Evolutionary conservation across 169 alveolate genomes (phyloP), one percentile per base, ranked within the genome.

Genomic region (Ichthyophthirius multifiliis): DNA sequence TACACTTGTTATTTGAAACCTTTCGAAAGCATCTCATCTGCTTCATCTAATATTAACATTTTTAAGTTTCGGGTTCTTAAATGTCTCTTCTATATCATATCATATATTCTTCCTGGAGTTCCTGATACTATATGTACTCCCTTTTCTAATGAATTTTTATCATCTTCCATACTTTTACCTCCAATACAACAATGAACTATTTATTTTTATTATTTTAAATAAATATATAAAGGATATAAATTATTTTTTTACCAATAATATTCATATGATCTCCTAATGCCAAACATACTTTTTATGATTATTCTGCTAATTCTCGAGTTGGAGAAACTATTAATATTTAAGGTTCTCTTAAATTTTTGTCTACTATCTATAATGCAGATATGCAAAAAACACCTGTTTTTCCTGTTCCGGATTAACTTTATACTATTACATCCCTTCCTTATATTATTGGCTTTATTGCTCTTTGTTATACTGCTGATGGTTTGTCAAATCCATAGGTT

Each of bases 401-500:
- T 23, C 99, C 99, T 43, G 99, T 99, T 18, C 96, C 99, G 39
- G 99, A 92, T 86, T 98, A 98, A 55, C 98, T 92, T 89, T 98
- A 99, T 16, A 98, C 98, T 35, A 99, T 97, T 37, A 98, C 98
- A 89, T 99, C 99, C 65, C 99, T 93, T 16, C 99, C 99, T 82
- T 96, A 90, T 64, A 96, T 87, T 45, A 99, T 97, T 18, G 99
- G 99, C 46, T 97, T 94, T 76, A 99, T 98, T 43, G 99, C 99
- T 76, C 99, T 96, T 88, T 97, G 98, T 95, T 99, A 99, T 16
- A 99, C 99, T 13, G 99, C 99, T 18, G 99, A 98, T 27, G 99
- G 99, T 75, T 97, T 96, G 91, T 98, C 99, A 85, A 98, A 98
- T 30, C 99, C 99, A 89, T 96, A 98, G 27, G 99, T 97, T 82